Percentiles rank a stretch among this genome's conserved stretches.
Conservation (phyloP, 2,329 filamentous ascomycete genomes). For the Tolypocladium tropicale region DNA sequence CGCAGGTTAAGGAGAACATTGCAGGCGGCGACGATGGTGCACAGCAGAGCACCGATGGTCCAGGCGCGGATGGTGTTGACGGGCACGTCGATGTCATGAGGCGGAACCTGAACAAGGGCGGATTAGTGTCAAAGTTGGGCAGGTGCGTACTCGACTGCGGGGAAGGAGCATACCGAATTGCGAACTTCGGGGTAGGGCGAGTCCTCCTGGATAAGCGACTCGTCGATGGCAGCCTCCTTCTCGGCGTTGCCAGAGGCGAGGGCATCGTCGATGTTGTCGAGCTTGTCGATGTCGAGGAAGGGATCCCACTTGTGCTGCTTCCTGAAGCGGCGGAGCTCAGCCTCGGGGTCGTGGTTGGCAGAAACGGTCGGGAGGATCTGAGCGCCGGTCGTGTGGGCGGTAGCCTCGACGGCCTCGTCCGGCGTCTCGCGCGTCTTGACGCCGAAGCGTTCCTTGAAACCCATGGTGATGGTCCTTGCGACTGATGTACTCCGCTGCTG, state of each 20-base stretch:
- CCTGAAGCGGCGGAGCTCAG: conserved; percentile 30
- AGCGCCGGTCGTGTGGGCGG: conserved; percentile 5
- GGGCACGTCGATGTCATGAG: conserved; percentile 41
- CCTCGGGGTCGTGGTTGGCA: conserved; percentile 10
- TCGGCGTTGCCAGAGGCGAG: conserved; percentile 32
- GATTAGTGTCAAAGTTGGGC: not conserved
- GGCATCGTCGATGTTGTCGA: conserved; percentile 39
- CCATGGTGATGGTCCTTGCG: conserved; percentile 8
- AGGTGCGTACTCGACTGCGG: not conserved
- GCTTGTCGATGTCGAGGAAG: conserved; percentile 41
- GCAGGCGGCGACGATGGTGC: conserved; percentile 45
- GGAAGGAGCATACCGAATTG: conserved; percentile 6
- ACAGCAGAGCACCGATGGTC: conserved; percentile 45
- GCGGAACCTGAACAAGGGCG: conserved; percentile 11
- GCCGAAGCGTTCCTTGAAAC: conserved; percentile 10
- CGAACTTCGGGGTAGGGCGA: conserved; percentile 26
- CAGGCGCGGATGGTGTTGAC: conserved; percentile 51
- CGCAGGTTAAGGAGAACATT: conserved; percentile 44
- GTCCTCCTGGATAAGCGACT: conserved; percentile 39
- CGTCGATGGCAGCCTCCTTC: conserved; percentile 34
- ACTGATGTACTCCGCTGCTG: not conserved
- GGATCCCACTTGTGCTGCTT: conserved; percentile 46
- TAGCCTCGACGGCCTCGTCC: conserved; percentile 7
- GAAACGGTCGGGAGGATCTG: conserved; percentile 9
- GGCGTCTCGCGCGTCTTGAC: conserved; percentile 7